Evolutionary conservation across 345 rosid species (phyloP).

Genomic region (Salix koriyanagi): DNA sequence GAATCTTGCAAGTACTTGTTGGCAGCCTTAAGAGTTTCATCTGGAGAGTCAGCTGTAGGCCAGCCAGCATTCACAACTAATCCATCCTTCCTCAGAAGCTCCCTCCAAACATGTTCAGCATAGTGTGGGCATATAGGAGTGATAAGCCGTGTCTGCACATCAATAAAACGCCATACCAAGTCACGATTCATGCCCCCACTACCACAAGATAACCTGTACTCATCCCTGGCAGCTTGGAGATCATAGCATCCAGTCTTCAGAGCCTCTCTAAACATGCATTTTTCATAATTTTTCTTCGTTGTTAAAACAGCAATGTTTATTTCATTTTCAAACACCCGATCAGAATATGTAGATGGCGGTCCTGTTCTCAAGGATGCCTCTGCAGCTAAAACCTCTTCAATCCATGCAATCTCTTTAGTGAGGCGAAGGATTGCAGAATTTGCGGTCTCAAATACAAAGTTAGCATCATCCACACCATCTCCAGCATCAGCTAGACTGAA

Average conservation of each 20-base stretch:
- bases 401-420: conserved; percentile 86
- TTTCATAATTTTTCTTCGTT: conserved; percentile 62
- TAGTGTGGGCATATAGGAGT: conserved; percentile 93
- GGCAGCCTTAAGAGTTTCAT: conserved; percentile 71
- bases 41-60: conserved; percentile 71
- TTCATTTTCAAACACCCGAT: conserved; percentile 80
- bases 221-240: conserved; percentile 91
- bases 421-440: conserved; percentile 85
- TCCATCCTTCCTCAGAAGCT: conserved; percentile 71
- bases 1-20: conserved; percentile 91
- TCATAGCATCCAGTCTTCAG: conserved; percentile 85
- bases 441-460: conserved; percentile 84
- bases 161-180: conserved; percentile 69
- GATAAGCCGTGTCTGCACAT: conserved; percentile 82
- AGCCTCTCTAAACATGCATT: conserved; percentile 88
- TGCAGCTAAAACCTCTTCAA: conserved; percentile 70
- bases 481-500: conserved; percentile 94
- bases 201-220: conserved; percentile 84
- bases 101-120: conserved; percentile 88
- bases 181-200: conserved; percentile 64
- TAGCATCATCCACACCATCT: conserved; percentile 98
- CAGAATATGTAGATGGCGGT: conserved; percentile 71
- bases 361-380: conserved; percentile 71
- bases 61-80: conserved; percentile 79
- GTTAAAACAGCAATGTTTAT: conserved; percentile 69